Evolutionary conservation across 2,329 filamentous ascomycete species (phyloP), one percentile per base, ranked within the genome.

Genomic region (Elsinoe australis): DNA sequence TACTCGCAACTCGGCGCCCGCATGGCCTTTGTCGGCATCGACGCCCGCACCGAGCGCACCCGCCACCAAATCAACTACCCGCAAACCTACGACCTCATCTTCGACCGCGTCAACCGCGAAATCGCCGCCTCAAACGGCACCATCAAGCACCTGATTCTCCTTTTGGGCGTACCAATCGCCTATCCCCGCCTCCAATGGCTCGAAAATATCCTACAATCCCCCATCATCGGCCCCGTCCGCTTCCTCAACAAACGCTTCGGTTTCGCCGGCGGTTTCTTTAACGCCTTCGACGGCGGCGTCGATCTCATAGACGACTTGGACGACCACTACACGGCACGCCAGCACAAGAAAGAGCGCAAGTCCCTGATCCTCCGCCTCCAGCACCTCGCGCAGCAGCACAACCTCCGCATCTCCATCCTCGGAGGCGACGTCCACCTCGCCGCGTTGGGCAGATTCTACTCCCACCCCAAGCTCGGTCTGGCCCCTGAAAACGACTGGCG

Each of bases 181-280:
- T 73, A 77, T 54, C 74, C 73, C 1, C 87, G 90, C 57, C 74
- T 95, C 47, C 92, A 89, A n/a, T 95, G 90, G 90, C 74, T 95
- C 3, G 90, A 96, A 64, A 95, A 95, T 60, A 85, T 95, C 50
- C 78, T 96, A 57, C 77, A 78, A 12, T 94, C 87, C 52, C 89
- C 90, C 0, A 57, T 95, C 18, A 89, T 95, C 60, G 88, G 84
- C 0, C 88, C 89, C 0, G 80, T 95, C 61, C 89, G 88, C 60
- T 82, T 96, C 53, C 64, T 95, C 58, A 92, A 95, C 71, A 85
- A 89, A 64, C 80, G 89, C 19, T 94, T 96, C 56, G 90, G 90
- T 49, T 68, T 95, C 35, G 84, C 84, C 3, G 89, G 88, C 41
- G 80, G 81, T 46, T 72, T 95, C 35, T 95, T 96, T 73, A 96